Base-by-base conservation (phyloP, 1,284 basidiomycete species). In the Cutaneotrichosporon spelunceum region DNA sequence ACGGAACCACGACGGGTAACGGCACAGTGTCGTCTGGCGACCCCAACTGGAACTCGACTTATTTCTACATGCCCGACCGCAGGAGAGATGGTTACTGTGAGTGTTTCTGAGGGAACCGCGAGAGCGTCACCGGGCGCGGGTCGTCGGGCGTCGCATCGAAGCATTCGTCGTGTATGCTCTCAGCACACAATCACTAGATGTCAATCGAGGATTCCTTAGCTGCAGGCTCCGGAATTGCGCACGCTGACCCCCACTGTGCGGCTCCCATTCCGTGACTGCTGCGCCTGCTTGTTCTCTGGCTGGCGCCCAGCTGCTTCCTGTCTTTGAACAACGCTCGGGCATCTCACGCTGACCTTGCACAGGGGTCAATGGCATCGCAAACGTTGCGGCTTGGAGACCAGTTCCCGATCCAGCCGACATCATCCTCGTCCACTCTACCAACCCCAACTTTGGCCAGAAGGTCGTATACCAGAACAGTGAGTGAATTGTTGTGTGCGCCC, bases 291-390 rank as follows among this genome's bases (percentile, higher is more conserved):
- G 39, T 19, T 42, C 19, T 10, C 34, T 36, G 34, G 39, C 39
- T 42, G 19, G 39, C 19, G 7, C 19, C 39, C 36, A 39, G 11
- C 24, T 13, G 24, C 47, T 48, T 16, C 14, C 9, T 24, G 27
- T 26, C 26, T 26, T 49, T 8, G 48, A 29, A 26, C 26, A 11
- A 7, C 27, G 13, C 19, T 30, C 48, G 16, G 4, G 14, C 24
- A 29, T 8, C 13, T 4, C 27, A 2, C 13, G 24, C 48, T 49
- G 21, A 47, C 48, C 1, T 26, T 49, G 14, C 52, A 33, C 60
- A 64, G 63, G 63, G 63, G 63, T 64, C 42, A 64, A 64, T 49
- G 63, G 61, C 48, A 59, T 61, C 49, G 57, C 48, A 53, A 64
- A 64, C 60, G 48, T 48, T 10, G 63, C 63, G 1, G 52, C 56